phyloP scores from a whole-genome alignment of 768 basidiomycete species.

The Mycena metata region DNA sequence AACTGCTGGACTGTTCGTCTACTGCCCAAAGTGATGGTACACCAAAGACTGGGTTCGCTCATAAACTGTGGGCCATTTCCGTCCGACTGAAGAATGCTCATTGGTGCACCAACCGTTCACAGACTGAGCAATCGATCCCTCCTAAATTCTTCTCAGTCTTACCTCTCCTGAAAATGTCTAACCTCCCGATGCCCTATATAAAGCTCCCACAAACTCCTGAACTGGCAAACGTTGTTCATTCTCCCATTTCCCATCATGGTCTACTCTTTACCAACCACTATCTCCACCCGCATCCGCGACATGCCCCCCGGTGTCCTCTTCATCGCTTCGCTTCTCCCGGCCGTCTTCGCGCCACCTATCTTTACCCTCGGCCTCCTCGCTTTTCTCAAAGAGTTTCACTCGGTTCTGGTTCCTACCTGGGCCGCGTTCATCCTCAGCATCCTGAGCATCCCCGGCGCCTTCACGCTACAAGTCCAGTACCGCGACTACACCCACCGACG shows the following conservation, averaged over 20 bases:
- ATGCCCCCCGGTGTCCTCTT: not conserved
- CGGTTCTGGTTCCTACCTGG: not conserved
- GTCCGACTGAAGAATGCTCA: not conserved
- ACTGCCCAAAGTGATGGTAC: too few species aligned
- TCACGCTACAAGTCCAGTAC: conserved; percentile 1
- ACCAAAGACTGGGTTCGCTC: too few species aligned
- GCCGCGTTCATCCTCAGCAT: not conserved
- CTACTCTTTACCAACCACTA: not conserved
- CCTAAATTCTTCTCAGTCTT: too few species aligned
- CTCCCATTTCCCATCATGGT: not conserved
- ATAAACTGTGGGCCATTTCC: not conserved
- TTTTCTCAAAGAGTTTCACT: not conserved
- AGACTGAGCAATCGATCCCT: not conserved
- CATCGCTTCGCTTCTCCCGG: not conserved
- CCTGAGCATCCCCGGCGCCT: conserved; percentile 5
- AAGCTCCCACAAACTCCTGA: not conserved
- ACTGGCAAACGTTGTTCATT: not conserved
- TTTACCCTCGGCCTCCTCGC: not conserved
- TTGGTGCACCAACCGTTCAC: too few species aligned
- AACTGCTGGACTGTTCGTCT: too few species aligned
- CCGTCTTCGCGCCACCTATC: not conserved
- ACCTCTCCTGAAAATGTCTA: not conserved
- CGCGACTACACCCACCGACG: conserved; percentile 11
- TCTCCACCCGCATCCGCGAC: not conserved
- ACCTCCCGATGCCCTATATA: not conserved